Evolutionary conservation across 306 rosid genomes (phyloP), one percentile per base, ranked within the genome.

Genomic region (Rosa multiflora): DNA sequence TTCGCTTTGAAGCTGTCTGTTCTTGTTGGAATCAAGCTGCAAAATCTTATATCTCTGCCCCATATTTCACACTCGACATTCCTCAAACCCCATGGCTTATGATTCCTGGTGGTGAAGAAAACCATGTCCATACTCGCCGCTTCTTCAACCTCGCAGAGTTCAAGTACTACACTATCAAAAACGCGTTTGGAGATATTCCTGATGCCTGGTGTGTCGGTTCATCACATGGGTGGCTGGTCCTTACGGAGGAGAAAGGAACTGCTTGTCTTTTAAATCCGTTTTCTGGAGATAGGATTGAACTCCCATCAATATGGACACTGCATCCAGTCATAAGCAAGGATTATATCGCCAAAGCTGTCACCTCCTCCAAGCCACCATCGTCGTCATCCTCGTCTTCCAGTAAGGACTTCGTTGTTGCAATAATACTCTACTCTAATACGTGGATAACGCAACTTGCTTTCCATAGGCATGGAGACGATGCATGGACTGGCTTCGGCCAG

Each of bases 71-170:
- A 23, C 66, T 59, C 66, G 66, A 59, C 37, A 23, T 59, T 15
- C 66, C 67, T 55, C 68, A 21, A 77, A 56, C 8, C 29, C 76
- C 63, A 18, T 79, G 61, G 70, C 63, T 71, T 42, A 70, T 79
- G 49, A 15, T 71, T 18, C 82, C 82, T 7, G 37, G 59, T 40
- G 23, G 2, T 37, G 32, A 18, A 46, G 8, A n/a, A 32, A 17
- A 56, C 3, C 39, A n/a, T n/a, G 40, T 62, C 67, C 17, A 62
- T 8, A 59, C 70, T 20, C 52, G 76, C 17, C 49, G 77, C 64
- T 72, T 79, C 53, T 6, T 70, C 35, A 70, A 40, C 44, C 72
- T 58, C 2, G 4, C 20, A 13, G 77, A 79, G 2, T 3, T 44
- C 21, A 72, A 46, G 2, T 4, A 29, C 15, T 70, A 58, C 49